These are phyloP conservation scores for Kluyveromyces nonfermentans DNA, from an alignment of 805 yeast genomes.

Conservation along the genomic window DNA sequence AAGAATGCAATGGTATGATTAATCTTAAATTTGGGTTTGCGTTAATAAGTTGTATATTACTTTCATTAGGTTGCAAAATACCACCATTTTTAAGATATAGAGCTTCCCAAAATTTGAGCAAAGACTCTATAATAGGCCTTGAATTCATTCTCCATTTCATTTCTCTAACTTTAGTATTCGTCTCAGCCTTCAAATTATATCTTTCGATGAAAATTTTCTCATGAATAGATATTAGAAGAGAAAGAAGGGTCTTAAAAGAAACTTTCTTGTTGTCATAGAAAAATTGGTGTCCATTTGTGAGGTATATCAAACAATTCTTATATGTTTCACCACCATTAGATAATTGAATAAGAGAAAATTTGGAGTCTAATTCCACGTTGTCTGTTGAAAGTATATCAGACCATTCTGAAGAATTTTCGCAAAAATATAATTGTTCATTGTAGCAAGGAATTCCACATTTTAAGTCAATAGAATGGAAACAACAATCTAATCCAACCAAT, in stretches of 20 bases:
- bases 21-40: conserved; percentile 50
- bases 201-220: conserved; percentile 53
- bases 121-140: conserved; percentile 47
- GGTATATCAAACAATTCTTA: conserved; percentile 36
- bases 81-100: conserved; percentile 57
- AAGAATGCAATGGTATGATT: conserved; percentile 54
- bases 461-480: conserved; percentile 39
- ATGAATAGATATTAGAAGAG: conserved; percentile 55
- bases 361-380: conserved; percentile 40
- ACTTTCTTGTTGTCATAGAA: conserved; percentile 25
- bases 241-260: conserved; percentile 36
- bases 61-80: conserved; percentile 41
- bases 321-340: conserved; percentile 45
- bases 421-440: conserved; percentile 51
- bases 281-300: conserved; percentile 33
- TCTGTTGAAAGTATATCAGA: conserved; percentile 28
- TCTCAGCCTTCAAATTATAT: conserved; percentile 28
- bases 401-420: conserved; percentile 47
- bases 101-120: conserved; percentile 61
- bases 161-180: conserved; percentile 37
- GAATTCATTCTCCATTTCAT: conserved; percentile 58
- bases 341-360: conserved; percentile 44
- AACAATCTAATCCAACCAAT: conserved; percentile 36
- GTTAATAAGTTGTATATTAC: conserved; percentile 32
- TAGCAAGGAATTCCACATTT: conserved; percentile 58